phyloP scores from a whole-genome alignment of 2,329 filamentous ascomycete genomes.

The Capronia coronata region DNA sequence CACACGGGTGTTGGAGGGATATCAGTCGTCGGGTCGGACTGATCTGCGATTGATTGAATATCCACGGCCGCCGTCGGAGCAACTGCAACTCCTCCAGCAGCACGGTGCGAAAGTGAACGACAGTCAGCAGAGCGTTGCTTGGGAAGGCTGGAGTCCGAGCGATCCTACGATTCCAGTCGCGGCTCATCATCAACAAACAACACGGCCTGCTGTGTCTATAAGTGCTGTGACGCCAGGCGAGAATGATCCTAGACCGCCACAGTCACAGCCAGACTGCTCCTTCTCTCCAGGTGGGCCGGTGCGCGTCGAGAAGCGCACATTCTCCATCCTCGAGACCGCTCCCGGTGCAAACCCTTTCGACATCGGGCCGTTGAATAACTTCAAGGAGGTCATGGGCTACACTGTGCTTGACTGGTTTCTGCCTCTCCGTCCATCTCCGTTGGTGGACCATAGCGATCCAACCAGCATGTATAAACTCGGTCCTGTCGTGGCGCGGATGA shows the following conservation, averaged over 20 bases:
- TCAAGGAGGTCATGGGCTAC: slow-evolving; percentile 72
- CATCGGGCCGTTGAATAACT: slow-evolving; percentile 62
- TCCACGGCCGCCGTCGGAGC: slow-evolving; percentile 32
- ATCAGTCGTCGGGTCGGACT: slow-evolving; percentile 32
- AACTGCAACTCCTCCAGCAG: slow-evolving; percentile 23
- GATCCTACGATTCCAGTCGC: not conserved
- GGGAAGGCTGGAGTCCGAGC: not conserved
- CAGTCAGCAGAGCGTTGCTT: slow-evolving; percentile 9
- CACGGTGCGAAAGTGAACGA: slow-evolving; percentile 15
- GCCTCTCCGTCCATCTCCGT: slow-evolving; percentile 69
- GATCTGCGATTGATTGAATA: slow-evolving; percentile 37
- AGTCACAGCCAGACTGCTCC: not conserved
- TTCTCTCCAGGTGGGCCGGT: not conserved
- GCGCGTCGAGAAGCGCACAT: slow-evolving; percentile 54
- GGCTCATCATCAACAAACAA: slow-evolving; percentile 18
- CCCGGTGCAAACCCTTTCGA: slow-evolving; percentile 82
- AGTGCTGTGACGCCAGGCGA: not conserved
- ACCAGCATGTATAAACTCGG: slow-evolving; percentile 65
- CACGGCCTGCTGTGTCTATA: not conserved
- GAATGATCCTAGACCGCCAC: slow-evolving; percentile 1
- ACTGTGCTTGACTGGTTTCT: slow-evolving; percentile 70
- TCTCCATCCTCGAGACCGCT: slow-evolving; percentile 69
- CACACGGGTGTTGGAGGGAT: slow-evolving; percentile 33
- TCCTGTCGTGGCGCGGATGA: slow-evolving; percentile 53
- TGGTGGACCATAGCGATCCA: slow-evolving; percentile 58